phyloP scores from a whole-genome alignment of 2,329 filamentous ascomycete species.

The Penicillium sp. region DNA sequence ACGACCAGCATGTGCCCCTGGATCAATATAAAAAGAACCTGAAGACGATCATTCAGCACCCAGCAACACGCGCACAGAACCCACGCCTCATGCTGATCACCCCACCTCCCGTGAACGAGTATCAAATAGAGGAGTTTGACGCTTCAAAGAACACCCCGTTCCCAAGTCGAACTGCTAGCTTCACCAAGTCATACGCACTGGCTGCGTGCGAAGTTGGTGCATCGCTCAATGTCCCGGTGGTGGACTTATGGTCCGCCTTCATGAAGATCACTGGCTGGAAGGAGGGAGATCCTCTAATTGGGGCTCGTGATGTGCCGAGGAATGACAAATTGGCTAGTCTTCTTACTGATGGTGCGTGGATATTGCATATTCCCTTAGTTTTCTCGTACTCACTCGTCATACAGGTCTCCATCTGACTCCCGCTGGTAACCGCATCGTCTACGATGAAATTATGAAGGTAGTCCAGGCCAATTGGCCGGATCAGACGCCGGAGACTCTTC shows the following conservation, averaged over 20 bases:
- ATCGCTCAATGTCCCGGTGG: slow-evolving; percentile 50
- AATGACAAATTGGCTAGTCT: slow-evolving; percentile 49
- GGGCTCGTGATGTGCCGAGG: slow-evolving; percentile 50
- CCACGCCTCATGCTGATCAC: slow-evolving; percentile 67
- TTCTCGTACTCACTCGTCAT: slow-evolving; percentile 6
- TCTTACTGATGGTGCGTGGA: slow-evolving; percentile 48
- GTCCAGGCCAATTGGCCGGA: slow-evolving; percentile 49
- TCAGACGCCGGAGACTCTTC: slow-evolving; percentile 44
- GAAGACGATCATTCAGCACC: slow-evolving; percentile 61
- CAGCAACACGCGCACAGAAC: slow-evolving; percentile 58
- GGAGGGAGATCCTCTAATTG: slow-evolving; percentile 43
- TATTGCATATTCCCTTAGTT: background rate
- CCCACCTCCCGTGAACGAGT: slow-evolving; percentile 74
- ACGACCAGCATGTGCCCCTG: slow-evolving; percentile 69
- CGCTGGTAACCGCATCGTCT: slow-evolving; percentile 50
- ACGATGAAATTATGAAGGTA: slow-evolving; percentile 44
- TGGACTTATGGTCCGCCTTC: slow-evolving; percentile 73
- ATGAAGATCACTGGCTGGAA: slow-evolving; percentile 56
- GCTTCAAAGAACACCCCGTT: slow-evolving; percentile 41
- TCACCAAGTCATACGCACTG: slow-evolving; percentile 55
- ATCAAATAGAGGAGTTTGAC: slow-evolving; percentile 50
- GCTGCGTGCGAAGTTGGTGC: slow-evolving; percentile 57
- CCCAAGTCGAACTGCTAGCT: slow-evolving; percentile 51
- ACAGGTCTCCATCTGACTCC: slow-evolving; percentile 52
- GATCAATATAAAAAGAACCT: slow-evolving; percentile 66